phyloP scores from a whole-genome alignment of 2,329 filamentous ascomycete genomes.

The Dactylonectria estremocensis region DNA sequence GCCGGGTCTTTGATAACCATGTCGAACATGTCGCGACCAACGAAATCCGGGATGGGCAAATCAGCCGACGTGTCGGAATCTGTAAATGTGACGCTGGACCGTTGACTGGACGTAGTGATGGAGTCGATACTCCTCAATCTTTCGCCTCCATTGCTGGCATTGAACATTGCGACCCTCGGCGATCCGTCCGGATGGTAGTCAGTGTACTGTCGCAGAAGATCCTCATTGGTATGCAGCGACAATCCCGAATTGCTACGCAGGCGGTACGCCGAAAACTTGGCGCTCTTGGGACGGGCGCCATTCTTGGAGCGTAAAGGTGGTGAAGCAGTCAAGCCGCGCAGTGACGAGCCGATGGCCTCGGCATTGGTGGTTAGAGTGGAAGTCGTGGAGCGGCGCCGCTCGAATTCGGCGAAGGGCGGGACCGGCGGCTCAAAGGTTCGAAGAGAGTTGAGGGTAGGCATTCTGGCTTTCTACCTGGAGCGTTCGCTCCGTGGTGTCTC shows the following conservation, averaged over 20 bases:
- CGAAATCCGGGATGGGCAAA: slow-evolving; percentile 61
- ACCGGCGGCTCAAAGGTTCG: slow-evolving; percentile 45
- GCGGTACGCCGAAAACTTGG: slow-evolving; percentile 49
- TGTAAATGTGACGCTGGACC: slow-evolving; percentile 47
- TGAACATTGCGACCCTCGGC: slow-evolving; percentile 44
- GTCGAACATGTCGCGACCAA: slow-evolving; percentile 65
- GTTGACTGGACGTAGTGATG: slow-evolving; percentile 46
- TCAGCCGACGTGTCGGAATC: slow-evolving; percentile 47
- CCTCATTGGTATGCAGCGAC: slow-evolving; percentile 61
- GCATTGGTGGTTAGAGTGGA: slow-evolving; percentile 38
- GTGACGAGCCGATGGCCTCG: slow-evolving; percentile 33
- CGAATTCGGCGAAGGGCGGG: slow-evolving; percentile 46
- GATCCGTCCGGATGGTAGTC: slow-evolving; percentile 61
- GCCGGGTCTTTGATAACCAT: slow-evolving; percentile 65
- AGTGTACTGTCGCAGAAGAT: slow-evolving; percentile 62
- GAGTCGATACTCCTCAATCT: slow-evolving; percentile 49
- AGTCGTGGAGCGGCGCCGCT: slow-evolving; percentile 45
- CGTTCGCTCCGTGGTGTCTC: background rate
- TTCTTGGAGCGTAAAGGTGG: slow-evolving; percentile 39
- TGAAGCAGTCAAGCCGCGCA: slow-evolving; percentile 41
- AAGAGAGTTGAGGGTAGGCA: slow-evolving; percentile 47
- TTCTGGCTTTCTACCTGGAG: slow-evolving; percentile 23
- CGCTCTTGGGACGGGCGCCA: slow-evolving; percentile 46
- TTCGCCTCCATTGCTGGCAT: slow-evolving; percentile 35
- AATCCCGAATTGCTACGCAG: slow-evolving; percentile 64